Evolutionary conservation across 2,329 filamentous ascomycete genomes (phyloP).

Genomic region (Colletotrichum sp.): DNA sequence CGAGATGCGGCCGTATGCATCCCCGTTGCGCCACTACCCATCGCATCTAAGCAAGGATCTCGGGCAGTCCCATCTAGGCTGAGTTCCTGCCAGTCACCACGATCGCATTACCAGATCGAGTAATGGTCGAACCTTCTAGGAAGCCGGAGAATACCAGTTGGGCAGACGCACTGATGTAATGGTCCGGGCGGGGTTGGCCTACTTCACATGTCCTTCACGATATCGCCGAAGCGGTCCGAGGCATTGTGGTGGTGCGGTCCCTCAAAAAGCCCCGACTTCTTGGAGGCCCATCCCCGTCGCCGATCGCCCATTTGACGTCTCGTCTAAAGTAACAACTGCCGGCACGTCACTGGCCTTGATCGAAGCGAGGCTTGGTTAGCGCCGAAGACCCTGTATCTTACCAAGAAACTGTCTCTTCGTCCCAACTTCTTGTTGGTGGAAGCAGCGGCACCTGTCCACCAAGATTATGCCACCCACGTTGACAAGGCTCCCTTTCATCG

Average conservation of each 20-base stretch:
- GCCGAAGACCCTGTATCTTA: neutral
- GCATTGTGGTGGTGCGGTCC: neutral
- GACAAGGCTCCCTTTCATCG: neutral
- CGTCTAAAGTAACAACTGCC: neutral
- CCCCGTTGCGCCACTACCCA: neutral
- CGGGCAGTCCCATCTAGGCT: neutral
- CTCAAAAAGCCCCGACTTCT: neutral
- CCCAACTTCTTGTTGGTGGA: neutral
- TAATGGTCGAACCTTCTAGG: neutral
- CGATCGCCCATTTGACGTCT: slow-evolving; percentile 4
- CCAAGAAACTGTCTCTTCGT: neutral
- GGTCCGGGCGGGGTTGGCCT: neutral
- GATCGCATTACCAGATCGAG: neutral
- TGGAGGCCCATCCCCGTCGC: neutral
- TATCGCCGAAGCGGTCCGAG: neutral
- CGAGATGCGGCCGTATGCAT: neutral
- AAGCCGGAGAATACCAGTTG: neutral
- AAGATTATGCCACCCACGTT: neutral
- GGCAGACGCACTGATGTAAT: slow-evolving; percentile 5
- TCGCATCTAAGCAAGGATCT: neutral
- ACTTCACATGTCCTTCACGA: neutral
- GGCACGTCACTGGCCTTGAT: neutral
- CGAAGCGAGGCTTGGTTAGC: neutral
- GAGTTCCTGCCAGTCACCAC: neutral
- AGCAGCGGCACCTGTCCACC: neutral